Base-by-base conservation (phyloP, 495 filamentous ascomycete species). In the Daldinia caldariorum region DNA sequence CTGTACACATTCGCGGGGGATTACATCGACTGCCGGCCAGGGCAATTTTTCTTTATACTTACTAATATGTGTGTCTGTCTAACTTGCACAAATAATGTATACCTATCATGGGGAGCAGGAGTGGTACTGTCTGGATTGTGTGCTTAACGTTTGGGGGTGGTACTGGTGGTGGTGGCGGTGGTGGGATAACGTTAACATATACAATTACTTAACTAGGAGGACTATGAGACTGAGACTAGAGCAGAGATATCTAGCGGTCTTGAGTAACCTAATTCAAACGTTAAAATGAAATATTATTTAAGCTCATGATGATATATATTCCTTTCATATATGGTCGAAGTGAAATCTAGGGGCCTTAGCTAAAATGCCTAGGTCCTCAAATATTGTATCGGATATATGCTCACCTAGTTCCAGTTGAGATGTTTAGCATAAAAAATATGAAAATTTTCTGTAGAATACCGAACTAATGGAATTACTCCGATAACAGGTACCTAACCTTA, bases 1-100 rank as follows among this genome's bases (percentile, higher is more conserved):
- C 29, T 61, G 67, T 65, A 70, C 61, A 65, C 67, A 61, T 65
- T 55, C 64, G 59, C 41, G 45, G 37, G 31, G 16, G 14, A 26
- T 18, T n/a, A 34, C 61, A 49, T 29, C 56, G 45, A 31, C 61
- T 57, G 49, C 49, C 41, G 38, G 31, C 37, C 32, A 29, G 26
- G 45, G 38, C 16, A 56, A 58, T 62, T 47, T 31, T 54, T 20
- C 14, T 18, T 51, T 47, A 57, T 64, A 32, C n/a, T 58, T 58
- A 31, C 26, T 26, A 26, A 26, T 26, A 26, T 3, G 26, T 26
- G 26, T 26, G 26, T 26, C 26, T 1, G 26, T 1, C 26, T 3
- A 26, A 1, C 26, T 26, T 26, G 3, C 26, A 26, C 26, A 3
- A 26, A 26, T 58, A 65, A 65, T 58, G 54, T 65, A 51, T 58